Evolutionary conservation across 768 basidiomycete species (phyloP).

Genomic region (Ephemerocybe angulata): DNA sequence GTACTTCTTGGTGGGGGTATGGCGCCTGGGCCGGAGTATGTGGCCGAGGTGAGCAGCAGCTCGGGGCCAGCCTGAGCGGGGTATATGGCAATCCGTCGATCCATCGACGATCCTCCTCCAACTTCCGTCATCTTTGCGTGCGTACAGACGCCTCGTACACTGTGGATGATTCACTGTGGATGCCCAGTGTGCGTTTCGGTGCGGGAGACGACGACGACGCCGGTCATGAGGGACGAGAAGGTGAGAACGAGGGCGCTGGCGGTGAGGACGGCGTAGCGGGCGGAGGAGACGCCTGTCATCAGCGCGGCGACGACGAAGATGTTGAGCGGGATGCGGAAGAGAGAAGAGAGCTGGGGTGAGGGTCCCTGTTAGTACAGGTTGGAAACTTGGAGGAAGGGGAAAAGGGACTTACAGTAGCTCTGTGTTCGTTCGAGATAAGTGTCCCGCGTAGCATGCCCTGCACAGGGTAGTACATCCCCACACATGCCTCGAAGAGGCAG

Average conservation of each 20-base stretch:
- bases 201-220: conserved; percentile 44
- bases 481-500: conserved; percentile 71
- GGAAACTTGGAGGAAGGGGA: not conserved
- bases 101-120: too few species aligned
- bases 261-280: conserved; percentile 56
- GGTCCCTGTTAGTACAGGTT: not conserved
- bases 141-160: too few species aligned
- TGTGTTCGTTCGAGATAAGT: conserved; percentile 65
- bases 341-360: conserved; percentile 50
- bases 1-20: too few species aligned
- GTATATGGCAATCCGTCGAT: too few species aligned
- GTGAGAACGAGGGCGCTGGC: conserved; percentile 55
- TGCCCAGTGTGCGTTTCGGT: too few species aligned
- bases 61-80: too few species aligned
- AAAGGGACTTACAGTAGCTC: conserved; percentile 56
- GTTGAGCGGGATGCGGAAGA: conserved; percentile 75
- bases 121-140: too few species aligned
- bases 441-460: conserved; percentile 70
- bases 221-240: conserved; percentile 58
- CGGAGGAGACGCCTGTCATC: conserved; percentile 64
- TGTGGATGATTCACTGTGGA: too few species aligned
- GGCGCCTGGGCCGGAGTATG: too few species aligned
- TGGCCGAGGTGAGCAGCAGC: too few species aligned
- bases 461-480: conserved; percentile 77
- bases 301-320: conserved; percentile 68